Conservation (phyloP, 148 eudicot genomes). For the Cornus kousa region DNA sequence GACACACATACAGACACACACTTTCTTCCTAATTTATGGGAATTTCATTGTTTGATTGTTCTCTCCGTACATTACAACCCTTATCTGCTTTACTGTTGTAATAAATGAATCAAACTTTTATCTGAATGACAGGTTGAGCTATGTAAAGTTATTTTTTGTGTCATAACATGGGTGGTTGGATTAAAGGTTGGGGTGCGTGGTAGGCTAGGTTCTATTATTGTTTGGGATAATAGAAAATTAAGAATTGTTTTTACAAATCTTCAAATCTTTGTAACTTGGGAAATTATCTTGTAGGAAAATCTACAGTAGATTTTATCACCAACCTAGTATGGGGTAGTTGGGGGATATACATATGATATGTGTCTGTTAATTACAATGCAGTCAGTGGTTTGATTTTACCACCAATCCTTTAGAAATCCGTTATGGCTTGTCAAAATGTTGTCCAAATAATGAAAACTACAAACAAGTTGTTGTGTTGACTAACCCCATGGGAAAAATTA, state of each 20-base stretch:
- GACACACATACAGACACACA: background rate
- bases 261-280: no score
- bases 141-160: background rate
- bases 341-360: no score
- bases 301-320: no score
- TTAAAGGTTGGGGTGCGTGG: background rate
- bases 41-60: background rate
- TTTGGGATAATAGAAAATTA: background rate
- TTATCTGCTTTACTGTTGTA: background rate
- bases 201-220: background rate
- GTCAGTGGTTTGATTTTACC: no score
- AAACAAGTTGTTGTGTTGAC: no score
- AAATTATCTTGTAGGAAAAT: no score
- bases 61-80: conserved; percentile 6
- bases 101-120: background rate
- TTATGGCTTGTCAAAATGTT: no score
- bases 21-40: background rate
- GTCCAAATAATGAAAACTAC: no score
- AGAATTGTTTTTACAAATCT: background rate
- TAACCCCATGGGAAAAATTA: background rate
- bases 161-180: background rate
- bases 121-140: no score
- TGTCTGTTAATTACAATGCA: no score
- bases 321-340: background rate
- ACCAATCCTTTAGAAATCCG: no score